Evolutionary conservation across 306 rosid genomes (phyloP).

Genomic region (Acacia crassicarpa): DNA sequence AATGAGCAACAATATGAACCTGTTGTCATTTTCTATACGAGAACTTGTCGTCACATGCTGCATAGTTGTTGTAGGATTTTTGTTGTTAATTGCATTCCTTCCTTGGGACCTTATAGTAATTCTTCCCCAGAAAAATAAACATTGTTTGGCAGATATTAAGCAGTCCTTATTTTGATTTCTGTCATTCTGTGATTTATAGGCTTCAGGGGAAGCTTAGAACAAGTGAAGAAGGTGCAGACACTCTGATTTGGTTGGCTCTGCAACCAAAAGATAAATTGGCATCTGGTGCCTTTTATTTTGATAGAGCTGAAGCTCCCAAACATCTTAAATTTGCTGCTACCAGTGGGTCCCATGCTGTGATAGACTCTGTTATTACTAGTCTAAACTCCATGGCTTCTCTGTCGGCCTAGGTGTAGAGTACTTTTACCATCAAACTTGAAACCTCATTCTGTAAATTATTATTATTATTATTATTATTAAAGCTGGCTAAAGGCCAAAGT

Average conservation of each 20-base stretch:
- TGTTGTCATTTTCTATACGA: too few relatives aligned
- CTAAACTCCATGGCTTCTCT: conserved; percentile 54
- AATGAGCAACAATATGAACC: too few relatives aligned
- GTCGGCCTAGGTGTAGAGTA: conserved; percentile 28
- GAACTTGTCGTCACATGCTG: too few relatives aligned
- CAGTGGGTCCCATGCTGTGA: conserved; percentile 56
- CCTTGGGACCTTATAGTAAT: too few relatives aligned
- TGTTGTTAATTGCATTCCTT: too few relatives aligned
- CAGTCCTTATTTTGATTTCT: neutral
- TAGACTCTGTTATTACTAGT: conserved; percentile 48
- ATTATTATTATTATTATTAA: too few relatives aligned
- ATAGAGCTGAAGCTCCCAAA: conserved; percentile 82
- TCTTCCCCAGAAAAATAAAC: neutral
- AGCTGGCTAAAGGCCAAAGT: too few relatives aligned
- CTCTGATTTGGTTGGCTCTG: conserved; percentile 72
- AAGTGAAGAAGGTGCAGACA: conserved; percentile 88
- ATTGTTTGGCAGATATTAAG: neutral
- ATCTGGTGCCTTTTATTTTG: conserved; percentile 82
- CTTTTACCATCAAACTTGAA: neutral
- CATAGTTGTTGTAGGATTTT: too few relatives aligned
- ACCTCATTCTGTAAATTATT: neutral
- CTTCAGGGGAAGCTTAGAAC: conserved; percentile 78
- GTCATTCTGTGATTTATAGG: conserved; percentile 42
- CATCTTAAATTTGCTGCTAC: conserved; percentile 72
- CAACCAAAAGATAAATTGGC: conserved; percentile 80